These are phyloP conservation scores for Trichothecium sympodiale DNA, from an alignment of 2,329 filamentous ascomycete species.

Conservation along the genomic window DNA sequence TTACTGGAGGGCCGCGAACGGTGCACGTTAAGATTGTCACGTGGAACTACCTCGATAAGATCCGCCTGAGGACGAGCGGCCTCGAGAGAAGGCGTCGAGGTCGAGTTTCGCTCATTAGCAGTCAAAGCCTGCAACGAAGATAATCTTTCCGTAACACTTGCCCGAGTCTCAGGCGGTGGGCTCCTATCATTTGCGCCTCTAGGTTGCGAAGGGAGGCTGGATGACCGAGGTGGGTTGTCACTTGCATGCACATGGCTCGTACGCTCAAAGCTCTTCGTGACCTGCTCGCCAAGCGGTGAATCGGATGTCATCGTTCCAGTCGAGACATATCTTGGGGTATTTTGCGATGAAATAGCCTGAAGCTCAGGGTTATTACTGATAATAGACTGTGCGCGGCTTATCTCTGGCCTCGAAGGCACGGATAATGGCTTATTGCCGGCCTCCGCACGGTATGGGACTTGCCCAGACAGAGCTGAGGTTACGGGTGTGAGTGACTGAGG, in stretches of 20 bases:
- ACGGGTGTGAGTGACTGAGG: constrained; percentile 20
- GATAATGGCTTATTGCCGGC: constrained; percentile 25
- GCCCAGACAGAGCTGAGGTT: neutral
- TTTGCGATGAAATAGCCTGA: constrained; percentile 41
- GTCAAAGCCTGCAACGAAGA: constrained; percentile 14
- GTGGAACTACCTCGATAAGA: constrained; percentile 31
- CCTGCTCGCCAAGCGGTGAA: constrained; percentile 32
- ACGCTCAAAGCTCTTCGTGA: neutral
- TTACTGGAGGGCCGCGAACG: constrained; percentile 69
- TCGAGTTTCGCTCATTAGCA: constrained; percentile 8
- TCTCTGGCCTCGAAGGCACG: constrained; percentile 31
- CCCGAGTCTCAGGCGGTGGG: constrained; percentile 10
- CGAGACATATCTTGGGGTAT: constrained; percentile 32
- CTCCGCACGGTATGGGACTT: constrained; percentile 2
- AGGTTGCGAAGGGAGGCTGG: constrained; percentile 15
- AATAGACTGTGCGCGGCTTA: constrained; percentile 52
- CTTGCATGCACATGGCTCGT: too few relatives aligned
- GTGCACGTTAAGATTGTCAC: constrained; percentile 2
- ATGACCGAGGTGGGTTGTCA: constrained; percentile 11
- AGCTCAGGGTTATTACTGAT: constrained; percentile 53
- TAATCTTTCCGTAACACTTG: constrained; percentile 10
- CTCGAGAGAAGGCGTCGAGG: constrained; percentile 54
- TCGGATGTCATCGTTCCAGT: constrained; percentile 72
- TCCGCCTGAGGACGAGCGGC: constrained; percentile 56
- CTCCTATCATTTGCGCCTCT: constrained; percentile 9